Percentiles rank a stretch among this genome's conserved stretches.
Evolutionary conservation across 169 alveolate genomes (phyloP).

Genomic region (Plasmodium relictum): DNA sequence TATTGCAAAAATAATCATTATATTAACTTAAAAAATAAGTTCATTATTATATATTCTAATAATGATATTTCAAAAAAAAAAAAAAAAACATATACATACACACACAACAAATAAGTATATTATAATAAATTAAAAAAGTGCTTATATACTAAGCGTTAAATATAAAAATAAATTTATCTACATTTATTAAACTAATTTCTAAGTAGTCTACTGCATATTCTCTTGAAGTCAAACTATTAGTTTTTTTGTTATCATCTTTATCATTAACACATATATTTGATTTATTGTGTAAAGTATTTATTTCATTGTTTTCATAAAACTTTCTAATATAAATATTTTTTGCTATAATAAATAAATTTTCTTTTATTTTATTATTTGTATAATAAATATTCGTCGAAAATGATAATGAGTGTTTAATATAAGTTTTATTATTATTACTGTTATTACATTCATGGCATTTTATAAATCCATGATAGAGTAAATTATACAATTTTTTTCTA

Average conservation of each 20-base stretch:
- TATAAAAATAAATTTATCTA: slow-evolving; percentile 63
- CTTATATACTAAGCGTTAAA: slow-evolving; percentile 15
- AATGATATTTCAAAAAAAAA: neutral
- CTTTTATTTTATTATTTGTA: slow-evolving; percentile 44
- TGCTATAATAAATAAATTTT: slow-evolving; percentile 42
- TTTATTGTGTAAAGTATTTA: slow-evolving; percentile 47
- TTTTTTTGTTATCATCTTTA: slow-evolving; percentile 25
- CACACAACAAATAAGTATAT: neutral
- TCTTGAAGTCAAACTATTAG: slow-evolving; percentile 25
- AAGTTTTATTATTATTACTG: slow-evolving; percentile 28
- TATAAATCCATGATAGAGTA: slow-evolving; percentile 55
- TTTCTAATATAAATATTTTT: slow-evolving; percentile 62
- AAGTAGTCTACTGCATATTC: slow-evolving; percentile 72
- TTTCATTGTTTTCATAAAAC: slow-evolving; percentile 55
- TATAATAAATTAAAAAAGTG: neutral
- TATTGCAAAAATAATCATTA: too few species aligned
- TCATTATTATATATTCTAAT: too few species aligned
- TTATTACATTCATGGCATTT: slow-evolving; percentile 71
- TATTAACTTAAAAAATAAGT: too few species aligned
- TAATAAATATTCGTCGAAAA: slow-evolving; percentile 37
- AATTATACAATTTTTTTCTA: slow-evolving; percentile 65
- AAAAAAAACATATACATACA: neutral
- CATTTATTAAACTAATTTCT: slow-evolving; percentile 51
- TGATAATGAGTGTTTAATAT: slow-evolving; percentile 58
- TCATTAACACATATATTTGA: slow-evolving; percentile 42